A percentile compares a stretch with the other conserved stretches of the same genome.
These are phyloP conservation scores for Penicillium verhagenii DNA, from an alignment of 495 filamentous ascomycete species.

Conservation along the genomic window DNA sequence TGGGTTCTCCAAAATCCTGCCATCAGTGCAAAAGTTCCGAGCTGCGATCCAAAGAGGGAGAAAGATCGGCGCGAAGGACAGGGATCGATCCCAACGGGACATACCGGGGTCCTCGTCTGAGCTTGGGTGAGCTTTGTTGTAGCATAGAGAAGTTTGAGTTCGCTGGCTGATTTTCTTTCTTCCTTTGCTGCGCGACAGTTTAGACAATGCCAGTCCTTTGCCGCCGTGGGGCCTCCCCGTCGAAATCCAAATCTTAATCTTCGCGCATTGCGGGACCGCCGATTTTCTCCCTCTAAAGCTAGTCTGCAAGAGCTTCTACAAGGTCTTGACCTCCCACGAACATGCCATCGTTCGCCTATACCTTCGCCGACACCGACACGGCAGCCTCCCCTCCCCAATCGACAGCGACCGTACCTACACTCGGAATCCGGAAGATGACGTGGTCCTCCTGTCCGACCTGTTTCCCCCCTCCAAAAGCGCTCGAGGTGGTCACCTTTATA, in stretches of 20 bases:
- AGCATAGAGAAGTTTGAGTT: neutral
- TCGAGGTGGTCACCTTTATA: constrained; percentile 45
- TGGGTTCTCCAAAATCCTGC: constrained; percentile 34
- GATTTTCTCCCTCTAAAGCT: constrained; percentile 41
- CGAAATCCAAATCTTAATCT: constrained; percentile 47
- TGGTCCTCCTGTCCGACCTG: constrained; percentile 46
- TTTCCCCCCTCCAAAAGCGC: constrained; percentile 46
- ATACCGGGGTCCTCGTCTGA: constrained; percentile 20
- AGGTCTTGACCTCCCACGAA: constrained; percentile 39
- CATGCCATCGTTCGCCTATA: constrained; percentile 42
- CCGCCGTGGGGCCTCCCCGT: constrained; percentile 42
- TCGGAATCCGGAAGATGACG: constrained; percentile 46
- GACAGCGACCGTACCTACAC: constrained; percentile 41
- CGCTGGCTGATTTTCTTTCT: neutral
- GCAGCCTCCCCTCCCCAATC: constrained; percentile 46
- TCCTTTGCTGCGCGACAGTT: constrained; percentile 4
- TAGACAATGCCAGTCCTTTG: constrained; percentile 19
- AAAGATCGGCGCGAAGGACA: constrained; percentile 31
- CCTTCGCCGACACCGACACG: constrained; percentile 44
- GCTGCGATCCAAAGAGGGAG: constrained; percentile 33
- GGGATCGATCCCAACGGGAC: constrained; percentile 21
- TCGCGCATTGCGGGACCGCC: constrained; percentile 39
- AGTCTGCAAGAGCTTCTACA: constrained; percentile 39
- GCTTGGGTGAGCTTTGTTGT: constrained; percentile 15
- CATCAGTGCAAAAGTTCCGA: constrained; percentile 36